Evolutionary conservation across 2,329 filamentous ascomycete genomes (phyloP).

Genomic region (Neodidymelliopsis sp.): DNA sequence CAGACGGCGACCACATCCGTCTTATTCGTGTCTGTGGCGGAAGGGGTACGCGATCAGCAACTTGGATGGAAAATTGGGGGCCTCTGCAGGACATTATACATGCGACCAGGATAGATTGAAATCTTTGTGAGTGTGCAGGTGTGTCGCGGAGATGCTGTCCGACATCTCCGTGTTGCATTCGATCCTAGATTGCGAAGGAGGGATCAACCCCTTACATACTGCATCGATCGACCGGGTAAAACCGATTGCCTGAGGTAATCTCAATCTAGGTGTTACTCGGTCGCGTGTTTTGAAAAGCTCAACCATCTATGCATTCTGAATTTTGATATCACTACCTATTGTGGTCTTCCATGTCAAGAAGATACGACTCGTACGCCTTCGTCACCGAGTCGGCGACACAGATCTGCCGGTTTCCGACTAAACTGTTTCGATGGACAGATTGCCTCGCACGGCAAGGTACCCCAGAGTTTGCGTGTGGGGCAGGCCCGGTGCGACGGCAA

Average conservation of each 20-base stretch:
- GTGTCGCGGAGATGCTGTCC: neutral
- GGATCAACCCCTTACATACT: conserved; percentile 3
- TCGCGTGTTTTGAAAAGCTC: neutral
- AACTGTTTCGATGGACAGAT: neutral
- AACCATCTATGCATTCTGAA: too few relatives aligned
- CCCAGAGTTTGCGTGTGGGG: conserved; percentile 7
- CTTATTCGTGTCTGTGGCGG: neutral
- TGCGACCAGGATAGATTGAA: conserved; percentile 7
- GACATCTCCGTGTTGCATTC: neutral
- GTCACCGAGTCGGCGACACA: conserved; percentile 1
- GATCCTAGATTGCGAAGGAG: neutral
- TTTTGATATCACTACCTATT: too few relatives aligned
- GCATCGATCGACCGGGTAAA: neutral
- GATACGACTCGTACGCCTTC: conserved; percentile 7
- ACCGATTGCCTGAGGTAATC: neutral
- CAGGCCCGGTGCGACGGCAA: conserved; percentile 11
- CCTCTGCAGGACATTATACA: conserved; percentile 7
- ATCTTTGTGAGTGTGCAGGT: conserved; percentile 6
- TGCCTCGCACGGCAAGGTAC: conserved; percentile 15
- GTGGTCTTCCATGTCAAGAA: too few relatives aligned
- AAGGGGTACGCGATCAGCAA: neutral
- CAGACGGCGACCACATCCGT: neutral
- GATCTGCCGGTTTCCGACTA: conserved; percentile 1
- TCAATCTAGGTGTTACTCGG: neutral
- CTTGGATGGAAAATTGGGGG: conserved; percentile 1